These are phyloP conservation scores for Plenodomus biglobosus DNA, from an alignment of 2,329 filamentous ascomycete genomes.

Conservation along the genomic window DNA sequence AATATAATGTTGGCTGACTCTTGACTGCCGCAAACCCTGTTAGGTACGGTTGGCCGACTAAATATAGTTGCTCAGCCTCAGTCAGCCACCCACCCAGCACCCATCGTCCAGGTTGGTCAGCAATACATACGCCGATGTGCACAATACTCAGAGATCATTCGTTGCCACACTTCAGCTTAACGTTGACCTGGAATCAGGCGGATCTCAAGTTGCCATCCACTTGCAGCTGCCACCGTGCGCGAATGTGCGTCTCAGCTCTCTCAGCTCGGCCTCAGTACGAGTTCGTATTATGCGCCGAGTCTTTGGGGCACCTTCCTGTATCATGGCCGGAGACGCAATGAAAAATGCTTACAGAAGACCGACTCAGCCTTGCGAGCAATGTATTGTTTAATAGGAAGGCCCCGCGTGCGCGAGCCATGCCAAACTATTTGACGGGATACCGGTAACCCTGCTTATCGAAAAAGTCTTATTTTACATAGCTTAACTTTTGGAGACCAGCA, in stretches of 20 bases:
- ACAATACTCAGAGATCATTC: background rate
- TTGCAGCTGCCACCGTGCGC: no score
- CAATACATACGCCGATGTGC: background rate
- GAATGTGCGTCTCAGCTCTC: background rate
- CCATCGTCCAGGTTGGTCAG: background rate
- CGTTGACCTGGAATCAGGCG: background rate
- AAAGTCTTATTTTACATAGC: no score
- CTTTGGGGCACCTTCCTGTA: slow-evolving; percentile 9
- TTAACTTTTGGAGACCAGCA: no score
- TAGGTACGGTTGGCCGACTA: slow-evolving; percentile 16
- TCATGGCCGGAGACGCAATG: slow-evolving; percentile 6
- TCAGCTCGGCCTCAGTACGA: background rate
- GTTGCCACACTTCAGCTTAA: background rate
- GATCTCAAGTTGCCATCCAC: background rate
- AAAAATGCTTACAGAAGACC: slow-evolving; percentile 4
- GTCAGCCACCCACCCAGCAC: slow-evolving; percentile 5
- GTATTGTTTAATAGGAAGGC: slow-evolving; percentile 6
- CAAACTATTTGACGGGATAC: slow-evolving; percentile 10
- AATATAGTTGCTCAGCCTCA: slow-evolving; percentile 27
- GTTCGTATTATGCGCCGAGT: background rate
- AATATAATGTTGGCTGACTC: slow-evolving; percentile 5
- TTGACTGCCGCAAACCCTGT: slow-evolving; percentile 7
- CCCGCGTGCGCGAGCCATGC: slow-evolving; percentile 2
- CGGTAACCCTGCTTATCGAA: no score
- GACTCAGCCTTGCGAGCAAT: slow-evolving; percentile 9